Evolutionary conservation across 2,329 filamentous ascomycete species (phyloP), one percentile per base, ranked within the genome.

Genomic region (Moelleriella libera): DNA sequence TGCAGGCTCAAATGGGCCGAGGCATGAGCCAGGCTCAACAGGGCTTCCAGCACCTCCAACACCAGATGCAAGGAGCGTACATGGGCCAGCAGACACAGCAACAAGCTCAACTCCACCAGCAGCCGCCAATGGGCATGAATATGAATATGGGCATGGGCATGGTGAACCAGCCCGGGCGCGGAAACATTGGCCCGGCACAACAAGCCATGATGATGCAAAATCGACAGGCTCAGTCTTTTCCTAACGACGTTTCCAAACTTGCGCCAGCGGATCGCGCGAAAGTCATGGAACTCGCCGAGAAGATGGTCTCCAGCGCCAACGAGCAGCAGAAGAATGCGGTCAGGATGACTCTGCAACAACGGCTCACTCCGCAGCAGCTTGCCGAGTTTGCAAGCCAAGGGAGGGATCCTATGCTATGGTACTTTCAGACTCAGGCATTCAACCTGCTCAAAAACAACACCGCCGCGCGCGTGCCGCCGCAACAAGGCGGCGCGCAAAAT

Each of bases 1-100:
- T 76, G 65, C 71, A 72, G 50, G 67, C 64, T 10, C 69, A 74
- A 51, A 71, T 78, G 64, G 67, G 68, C 40, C 68, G 75, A 37
- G 68, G 68, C 10, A 69, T 74, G 61, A 67, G 66, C 1, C 74
- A 73, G 54, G 67, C 64, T 6, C 61, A 74, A 50, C 75, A 71
- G 54, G 70, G 68, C 1, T 80, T 81, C 49, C 76, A 76, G 51
- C 70, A 74, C 44, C 66, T 80, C 37, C 76, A 78, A 49, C 75
- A 77, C 47, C 73, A 69, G 48, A 77, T 78, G 73, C 76, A 80
- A 54, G 62, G 69, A 4, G 68, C 72, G 1, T 70, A 69, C 39
- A 68, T 78, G 29, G 66, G 71, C 8, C 75, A 63, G 46, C 60
- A 60, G 45, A 49, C 49, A 12, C 57, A 59, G 30, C 57, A 55